Conservation (phyloP, 2,329 filamentous ascomycete species). For the Fusarium sp. region DNA sequence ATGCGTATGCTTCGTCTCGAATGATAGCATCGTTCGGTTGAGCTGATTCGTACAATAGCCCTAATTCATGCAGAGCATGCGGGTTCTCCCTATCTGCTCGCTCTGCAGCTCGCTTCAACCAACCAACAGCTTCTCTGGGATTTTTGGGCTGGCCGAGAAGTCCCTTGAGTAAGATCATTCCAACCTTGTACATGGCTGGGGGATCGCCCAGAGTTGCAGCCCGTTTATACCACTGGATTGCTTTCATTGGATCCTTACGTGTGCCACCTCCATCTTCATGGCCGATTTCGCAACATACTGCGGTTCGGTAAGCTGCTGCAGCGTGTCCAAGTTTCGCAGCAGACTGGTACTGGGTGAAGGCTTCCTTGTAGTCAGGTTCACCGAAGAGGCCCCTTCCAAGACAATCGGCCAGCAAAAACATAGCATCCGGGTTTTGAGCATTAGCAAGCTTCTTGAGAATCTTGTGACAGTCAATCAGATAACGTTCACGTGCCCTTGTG, state of each 20-base stretch:
- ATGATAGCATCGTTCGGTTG: constrained; percentile 78
- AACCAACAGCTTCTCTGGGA: constrained; percentile 85
- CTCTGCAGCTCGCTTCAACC: constrained; percentile 94
- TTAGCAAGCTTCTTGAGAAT: constrained; percentile 87
- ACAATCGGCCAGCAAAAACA: constrained; percentile 94
- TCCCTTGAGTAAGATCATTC: constrained; percentile 94
- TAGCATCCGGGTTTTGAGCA: constrained; percentile 81
- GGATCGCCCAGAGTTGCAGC: constrained; percentile 91
- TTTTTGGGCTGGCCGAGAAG: constrained; percentile 88
- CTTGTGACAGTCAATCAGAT: constrained; percentile 87
- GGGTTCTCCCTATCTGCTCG: constrained; percentile 90
- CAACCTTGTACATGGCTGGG: constrained; percentile 98
- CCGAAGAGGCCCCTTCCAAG: constrained; percentile 86
- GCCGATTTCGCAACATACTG: constrained; percentile 97
- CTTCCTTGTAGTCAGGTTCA: constrained; percentile 88
- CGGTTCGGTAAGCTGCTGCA: constrained; percentile 90
- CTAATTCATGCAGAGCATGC: constrained; percentile 92
- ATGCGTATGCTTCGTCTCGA: constrained; percentile 83
- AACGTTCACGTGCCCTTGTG: constrained; percentile 83
- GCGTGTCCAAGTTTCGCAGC: constrained; percentile 91
- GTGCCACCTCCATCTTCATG: constrained; percentile 95
- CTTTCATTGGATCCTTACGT: constrained; percentile 88
- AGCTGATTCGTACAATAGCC: constrained; percentile 73
- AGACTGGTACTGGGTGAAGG: constrained; percentile 92
- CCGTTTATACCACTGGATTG: constrained; percentile 97